Conservation (phyloP, 495 filamentous ascomycete species). For the Lasiosphaeris hirsuta region DNA sequence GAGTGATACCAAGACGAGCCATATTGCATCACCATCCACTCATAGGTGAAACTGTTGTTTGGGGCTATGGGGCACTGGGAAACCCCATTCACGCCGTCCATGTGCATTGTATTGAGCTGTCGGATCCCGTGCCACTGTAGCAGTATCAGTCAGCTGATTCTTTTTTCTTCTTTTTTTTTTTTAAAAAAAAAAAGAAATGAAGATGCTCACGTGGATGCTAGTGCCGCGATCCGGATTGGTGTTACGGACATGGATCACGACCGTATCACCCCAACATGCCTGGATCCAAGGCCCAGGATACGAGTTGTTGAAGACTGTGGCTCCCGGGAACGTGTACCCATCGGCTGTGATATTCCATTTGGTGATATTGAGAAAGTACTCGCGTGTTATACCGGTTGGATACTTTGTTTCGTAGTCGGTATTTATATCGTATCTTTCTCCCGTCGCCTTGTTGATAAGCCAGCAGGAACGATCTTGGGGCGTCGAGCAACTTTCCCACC, state of each 20-base stretch:
- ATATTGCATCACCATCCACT: slow-evolving; percentile 47
- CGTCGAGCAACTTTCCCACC: not conserved
- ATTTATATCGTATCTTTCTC: slow-evolving; percentile 1
- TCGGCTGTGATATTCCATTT: not conserved
- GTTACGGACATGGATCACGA: slow-evolving; percentile 1
- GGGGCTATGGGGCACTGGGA: slow-evolving; percentile 47
- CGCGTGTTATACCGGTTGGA: not conserved
- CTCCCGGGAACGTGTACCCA: not conserved
- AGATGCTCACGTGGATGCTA: slow-evolving; percentile 3
- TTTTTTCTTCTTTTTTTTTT: too few relatives aligned
- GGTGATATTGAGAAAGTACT: not conserved
- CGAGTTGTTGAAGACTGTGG: not conserved
- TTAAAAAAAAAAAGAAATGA: too few relatives aligned
- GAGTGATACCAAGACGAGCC: slow-evolving; percentile 36
- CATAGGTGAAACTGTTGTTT: slow-evolving; percentile 32
- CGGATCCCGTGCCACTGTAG: slow-evolving; percentile 12
- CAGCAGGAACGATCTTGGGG: slow-evolving; percentile 3
- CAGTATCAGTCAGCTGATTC: too few relatives aligned
- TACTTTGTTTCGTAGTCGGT: slow-evolving; percentile 1
- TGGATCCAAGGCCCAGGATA: slow-evolving; percentile 6
- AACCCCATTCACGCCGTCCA: slow-evolving; percentile 41
- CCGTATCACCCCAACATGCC: slow-evolving; percentile 5
- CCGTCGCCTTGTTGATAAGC: not conserved
- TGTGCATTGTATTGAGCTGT: slow-evolving; percentile 24
- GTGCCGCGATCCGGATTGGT: not conserved